Base-by-base conservation (phyloP, 306 rosid genomes). In the Neltuma alba region DNA sequence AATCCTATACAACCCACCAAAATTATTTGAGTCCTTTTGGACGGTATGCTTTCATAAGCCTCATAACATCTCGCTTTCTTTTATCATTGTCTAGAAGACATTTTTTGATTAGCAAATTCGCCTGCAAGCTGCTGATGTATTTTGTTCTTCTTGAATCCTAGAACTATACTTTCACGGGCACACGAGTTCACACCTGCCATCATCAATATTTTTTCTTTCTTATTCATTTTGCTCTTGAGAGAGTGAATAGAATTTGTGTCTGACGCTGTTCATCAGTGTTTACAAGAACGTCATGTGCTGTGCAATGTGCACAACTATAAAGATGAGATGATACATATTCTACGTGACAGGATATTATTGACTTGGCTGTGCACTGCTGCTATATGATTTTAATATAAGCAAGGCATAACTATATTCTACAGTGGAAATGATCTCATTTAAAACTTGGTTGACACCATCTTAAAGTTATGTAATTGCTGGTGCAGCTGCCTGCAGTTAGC, bases 21-120 rank as follows among this genome's bases (percentile, higher is more conserved):
- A 91, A 81, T 18, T 93, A 68, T 93, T 93, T 20, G 95, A 93
- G 85, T 90, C 98, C 25, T 91, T 91, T 84, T 90, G 94, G 97
- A 84, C 79, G 97, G 98, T 93, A 87, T 62, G 89, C 69, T 68
- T 68, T 69, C 83, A 76, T 61, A 44, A 25, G 16, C 25, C 63
- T 18, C 33, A 23, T 3, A 21, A 9, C 18, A 66, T 61, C 78
- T 79, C 76, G 42, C 25, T 11, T 31, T 62, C 40, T 81, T 78
- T 61, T 44, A 37, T 65, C 9, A 1, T 63, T 75, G 21, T 63
- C 67, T 45, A 34, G 16, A 10, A 72, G 44, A 13, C 47, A 25
- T 20, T 73, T 11, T 72, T 31, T 71, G n/a, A 36, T 61, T 60
- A 62, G 34, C 73, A 69, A 60, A 47, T 76, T 21, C 40, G 31